These are phyloP conservation scores for Aspergillus funiculosus DNA, from an alignment of 495 filamentous ascomycete genomes.

Conservation along the genomic window DNA sequence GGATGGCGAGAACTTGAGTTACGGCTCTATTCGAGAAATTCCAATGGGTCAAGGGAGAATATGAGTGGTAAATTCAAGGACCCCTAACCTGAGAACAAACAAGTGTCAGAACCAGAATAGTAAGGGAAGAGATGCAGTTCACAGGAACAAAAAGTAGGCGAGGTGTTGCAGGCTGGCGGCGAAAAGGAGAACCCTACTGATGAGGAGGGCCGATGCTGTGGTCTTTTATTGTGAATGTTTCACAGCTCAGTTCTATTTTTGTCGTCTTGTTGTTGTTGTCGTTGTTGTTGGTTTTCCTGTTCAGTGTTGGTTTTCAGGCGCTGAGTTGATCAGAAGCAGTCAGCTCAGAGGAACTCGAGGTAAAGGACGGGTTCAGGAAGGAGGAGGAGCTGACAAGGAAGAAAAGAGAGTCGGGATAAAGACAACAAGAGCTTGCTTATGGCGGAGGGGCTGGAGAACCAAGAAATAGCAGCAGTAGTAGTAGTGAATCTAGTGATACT, in stretches of 20 bases:
- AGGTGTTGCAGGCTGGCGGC: neutral
- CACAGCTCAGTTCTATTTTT: conserved; percentile 20
- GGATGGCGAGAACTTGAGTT: neutral
- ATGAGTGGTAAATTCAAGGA: neutral
- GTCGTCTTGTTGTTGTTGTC: conserved; percentile 6
- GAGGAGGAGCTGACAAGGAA: neutral
- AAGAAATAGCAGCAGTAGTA: conserved; percentile 8
- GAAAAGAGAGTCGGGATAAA: conserved; percentile 2
- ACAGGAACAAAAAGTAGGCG: neutral
- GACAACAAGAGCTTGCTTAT: neutral
- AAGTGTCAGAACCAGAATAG: neutral
- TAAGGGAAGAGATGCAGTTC: neutral
- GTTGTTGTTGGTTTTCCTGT: neutral
- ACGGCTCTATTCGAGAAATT: neutral
- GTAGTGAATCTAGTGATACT: neutral
- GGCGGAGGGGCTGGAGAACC: conserved; percentile 15
- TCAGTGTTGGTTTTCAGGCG: neutral
- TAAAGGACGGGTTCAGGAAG: neutral
- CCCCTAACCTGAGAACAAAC: neutral
- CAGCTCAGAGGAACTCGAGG: no score
- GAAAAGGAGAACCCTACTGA: conserved; percentile 12
- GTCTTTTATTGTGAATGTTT: conserved; percentile 11
- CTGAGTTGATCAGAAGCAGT: no score
- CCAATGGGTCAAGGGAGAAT: neutral
- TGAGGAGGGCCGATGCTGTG: neutral